A percentile compares a stretch with the other conserved stretches of the same genome.
phyloP scores from a whole-genome alignment of 768 basidiomycete genomes.

The Russula compacta region DNA sequence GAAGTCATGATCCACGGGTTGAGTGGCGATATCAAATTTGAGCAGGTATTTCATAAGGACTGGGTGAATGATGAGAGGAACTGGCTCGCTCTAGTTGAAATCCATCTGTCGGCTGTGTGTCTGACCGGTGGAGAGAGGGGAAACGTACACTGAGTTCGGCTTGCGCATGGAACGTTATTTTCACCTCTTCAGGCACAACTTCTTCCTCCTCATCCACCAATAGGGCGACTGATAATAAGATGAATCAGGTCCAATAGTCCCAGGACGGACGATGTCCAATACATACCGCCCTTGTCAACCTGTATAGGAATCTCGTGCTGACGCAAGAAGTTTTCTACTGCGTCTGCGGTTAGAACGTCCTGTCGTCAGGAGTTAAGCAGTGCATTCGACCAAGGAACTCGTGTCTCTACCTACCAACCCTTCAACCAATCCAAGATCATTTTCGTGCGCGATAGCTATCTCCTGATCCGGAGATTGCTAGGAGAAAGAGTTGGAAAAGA shows the following conservation, averaged over 20 bases:
- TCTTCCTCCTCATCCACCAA: slow-evolving; percentile 8
- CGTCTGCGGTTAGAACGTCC: slow-evolving; percentile 14
- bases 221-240: background rate
- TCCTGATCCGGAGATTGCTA: slow-evolving; percentile 9
- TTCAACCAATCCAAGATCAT: slow-evolving; percentile 10
- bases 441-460: slow-evolving; percentile 17
- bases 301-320: slow-evolving; percentile 8
- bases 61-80: slow-evolving; percentile 13
- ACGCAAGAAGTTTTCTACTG: slow-evolving; percentile 13
- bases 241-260: background rate
- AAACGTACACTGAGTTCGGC: slow-evolving; percentile 1
- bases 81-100: slow-evolving; percentile 1
- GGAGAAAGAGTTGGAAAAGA: background rate
- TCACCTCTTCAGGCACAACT: slow-evolving; percentile 1
- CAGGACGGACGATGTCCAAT: background rate
- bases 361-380: background rate
- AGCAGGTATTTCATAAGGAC: slow-evolving; percentile 13
- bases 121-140: background rate
- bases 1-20: slow-evolving; percentile 5
- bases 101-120: background rate
- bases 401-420: slow-evolving; percentile 4
- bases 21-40: slow-evolving; percentile 3
- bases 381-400: background rate
- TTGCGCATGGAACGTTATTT: slow-evolving; percentile 8
- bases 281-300: slow-evolving; percentile 11